Evolutionary conservation across 1,284 basidiomycete genomes (phyloP).

Genomic region (Moesziomyces sp.): DNA sequence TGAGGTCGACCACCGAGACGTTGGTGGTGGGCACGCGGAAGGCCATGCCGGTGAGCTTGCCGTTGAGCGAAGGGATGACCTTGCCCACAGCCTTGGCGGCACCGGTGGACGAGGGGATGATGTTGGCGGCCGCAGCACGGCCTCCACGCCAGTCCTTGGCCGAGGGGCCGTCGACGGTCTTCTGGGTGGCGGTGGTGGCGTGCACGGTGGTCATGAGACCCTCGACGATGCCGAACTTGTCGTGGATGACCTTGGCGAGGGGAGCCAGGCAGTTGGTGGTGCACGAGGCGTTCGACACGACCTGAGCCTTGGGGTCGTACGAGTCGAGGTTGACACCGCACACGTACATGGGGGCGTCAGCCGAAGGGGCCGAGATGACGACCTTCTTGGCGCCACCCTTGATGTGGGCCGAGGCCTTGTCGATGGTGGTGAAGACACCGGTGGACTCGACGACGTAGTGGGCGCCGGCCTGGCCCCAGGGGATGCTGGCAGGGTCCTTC

Average conservation of each 20-base stretch:
- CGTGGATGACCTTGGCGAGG: constrained; percentile 96
- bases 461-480: constrained; percentile 83
- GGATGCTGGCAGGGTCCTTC: constrained; percentile 87
- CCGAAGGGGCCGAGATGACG: constrained; percentile 97
- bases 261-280: constrained; percentile 97
- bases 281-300: constrained; percentile 99
- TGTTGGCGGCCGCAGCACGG: constrained; percentile 96
- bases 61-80: constrained; percentile 96
- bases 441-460: constrained; percentile 98
- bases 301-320: constrained; percentile 88
- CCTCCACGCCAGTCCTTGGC: constrained; percentile 80
- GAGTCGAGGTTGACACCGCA: constrained; percentile 92
- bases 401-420: constrained; percentile 90
- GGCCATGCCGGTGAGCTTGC: constrained; percentile 91
- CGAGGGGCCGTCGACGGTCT: constrained; percentile 87
- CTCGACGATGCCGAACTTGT: constrained; percentile 73
- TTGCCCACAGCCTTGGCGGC: constrained; percentile 98
- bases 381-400: constrained; percentile 99
- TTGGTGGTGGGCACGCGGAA: constrained; percentile 98
- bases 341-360: constrained; percentile 92
- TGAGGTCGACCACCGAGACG: constrained; percentile 98
- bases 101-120: constrained; percentile 99
- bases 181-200: constrained; percentile 86
- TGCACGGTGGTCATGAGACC: constrained; percentile 98
- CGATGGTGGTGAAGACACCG: constrained; percentile 96